phyloP scores from a whole-genome alignment of 495 filamentous ascomycete species.

The Talaromyces borbonicus region DNA sequence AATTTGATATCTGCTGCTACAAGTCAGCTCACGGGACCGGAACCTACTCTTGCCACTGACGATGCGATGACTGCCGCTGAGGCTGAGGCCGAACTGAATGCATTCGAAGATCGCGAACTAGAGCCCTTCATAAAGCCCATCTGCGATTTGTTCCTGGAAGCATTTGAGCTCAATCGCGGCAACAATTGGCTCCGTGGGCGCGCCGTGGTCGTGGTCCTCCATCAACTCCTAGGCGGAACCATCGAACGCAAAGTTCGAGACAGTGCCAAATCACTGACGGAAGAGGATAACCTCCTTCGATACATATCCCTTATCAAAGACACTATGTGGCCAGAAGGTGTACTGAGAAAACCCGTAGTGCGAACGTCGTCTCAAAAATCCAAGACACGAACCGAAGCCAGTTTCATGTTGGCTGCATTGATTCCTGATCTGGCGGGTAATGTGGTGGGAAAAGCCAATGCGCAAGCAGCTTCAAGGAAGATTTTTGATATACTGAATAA shows the following conservation, averaged over 20 bases:
- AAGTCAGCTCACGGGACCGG: conserved; percentile 50
- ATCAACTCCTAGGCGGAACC: conserved; percentile 66
- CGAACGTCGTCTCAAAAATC: conserved; percentile 57
- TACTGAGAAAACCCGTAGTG: conserved; percentile 39
- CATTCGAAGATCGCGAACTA: conserved; percentile 80
- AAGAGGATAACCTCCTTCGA: conserved; percentile 68
- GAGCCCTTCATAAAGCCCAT: conserved; percentile 98
- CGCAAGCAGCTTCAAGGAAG: conserved; percentile 69
- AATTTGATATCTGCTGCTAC: conserved; percentile 86
- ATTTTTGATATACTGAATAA: conserved; percentile 81
- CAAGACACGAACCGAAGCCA: conserved; percentile 61
- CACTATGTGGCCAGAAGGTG: conserved; percentile 71
- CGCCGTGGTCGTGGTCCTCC: conserved; percentile 77
- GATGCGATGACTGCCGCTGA: conserved; percentile 67
- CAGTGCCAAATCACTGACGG: conserved; percentile 52
- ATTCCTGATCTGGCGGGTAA: conserved; percentile 74
- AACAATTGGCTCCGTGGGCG: conserved; percentile 92
- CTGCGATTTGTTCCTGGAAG: conserved; percentile 92
- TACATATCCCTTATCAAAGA: conserved; percentile 64
- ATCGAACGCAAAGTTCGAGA: conserved; percentile 93
- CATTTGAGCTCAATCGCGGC: conserved; percentile 87
- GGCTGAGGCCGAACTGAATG: conserved; percentile 88
- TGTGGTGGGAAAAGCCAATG: conserved; percentile 76
- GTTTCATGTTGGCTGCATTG: conserved; percentile 68
- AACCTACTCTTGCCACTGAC: conserved; percentile 36